Base-by-base conservation (phyloP, 2,329 filamentous ascomycete species). In the Lithohypha guttulata region DNA sequence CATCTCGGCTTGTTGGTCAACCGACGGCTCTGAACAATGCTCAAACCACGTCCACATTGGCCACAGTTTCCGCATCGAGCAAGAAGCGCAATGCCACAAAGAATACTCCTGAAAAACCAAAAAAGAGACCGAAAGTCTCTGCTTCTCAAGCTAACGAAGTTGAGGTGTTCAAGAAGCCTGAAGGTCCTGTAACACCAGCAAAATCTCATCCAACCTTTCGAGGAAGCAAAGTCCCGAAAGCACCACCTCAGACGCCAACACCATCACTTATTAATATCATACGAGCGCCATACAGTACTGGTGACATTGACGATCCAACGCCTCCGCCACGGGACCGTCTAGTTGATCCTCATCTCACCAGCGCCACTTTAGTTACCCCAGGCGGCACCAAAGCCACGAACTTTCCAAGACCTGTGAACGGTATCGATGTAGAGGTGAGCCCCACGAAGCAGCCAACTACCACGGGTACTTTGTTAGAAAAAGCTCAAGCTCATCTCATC, bases 401-500 rank as follows among this genome's bases (percentile, higher is more conserved):
- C 60, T 52, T 68, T 61, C 35, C 35, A 22, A 10, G 10, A 3
- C 20, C 17, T 13, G 13, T 37, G 10, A 48, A 73, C 63, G 52
- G 53, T 42, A 47, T 48, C 38, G 32, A 50, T 15, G 55, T 59
- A 42, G 55, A 62, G 39, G 52, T 50, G 29, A 63, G 63, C 26
- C 65, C 59, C 43, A 50, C 57, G 43, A 51, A 50, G 62, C 54
- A 48, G 61, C 54, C 38, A 5, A 70, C 71, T 1, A 82, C 81
- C n/a, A 83, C 79, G 4, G 73, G 72, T 13, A 83, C 73, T 35
- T 61, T 95, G 11, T 70, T 96, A 2, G 70, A 82, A 28, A 72
- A 85, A 53, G 89, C 85, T 3, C 75, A 79, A 47, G 73, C 73
- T 6, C 80, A 93, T 59, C 66, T 96, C 5, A 70, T 87, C 49